A percentile compares a stretch with the other conserved stretches of the same genome.
phyloP scores from a whole-genome alignment of 2,329 filamentous ascomycete genomes.

The Thielaviopsis punctulata region DNA sequence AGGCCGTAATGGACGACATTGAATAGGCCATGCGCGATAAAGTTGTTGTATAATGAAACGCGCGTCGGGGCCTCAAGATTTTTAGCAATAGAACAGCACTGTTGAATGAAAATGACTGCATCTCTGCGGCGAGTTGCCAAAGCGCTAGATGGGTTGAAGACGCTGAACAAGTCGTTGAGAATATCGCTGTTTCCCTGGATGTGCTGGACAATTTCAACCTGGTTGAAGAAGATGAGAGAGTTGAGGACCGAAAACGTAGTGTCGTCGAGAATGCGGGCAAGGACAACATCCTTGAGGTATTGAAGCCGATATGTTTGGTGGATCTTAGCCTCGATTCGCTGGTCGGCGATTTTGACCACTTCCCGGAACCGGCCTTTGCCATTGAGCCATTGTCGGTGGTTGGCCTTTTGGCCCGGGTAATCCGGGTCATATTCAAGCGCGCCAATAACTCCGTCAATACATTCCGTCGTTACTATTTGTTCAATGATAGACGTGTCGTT shows the following conservation, averaged over 20 bases:
- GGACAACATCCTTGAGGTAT: conserved; percentile 95
- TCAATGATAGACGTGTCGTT: conserved; percentile 95
- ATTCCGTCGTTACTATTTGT: conserved; percentile 75
- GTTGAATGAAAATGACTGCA: conserved; percentile 88
- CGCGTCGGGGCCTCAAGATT: conserved; percentile 74
- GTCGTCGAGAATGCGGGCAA: conserved; percentile 90
- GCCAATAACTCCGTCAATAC: conserved; percentile 81
- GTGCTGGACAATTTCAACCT: conserved; percentile 93
- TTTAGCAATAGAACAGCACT: conserved; percentile 88
- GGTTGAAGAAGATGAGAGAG: conserved; percentile 96
- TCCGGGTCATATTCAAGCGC: conserved; percentile 96
- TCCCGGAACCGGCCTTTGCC: conserved; percentile 88
- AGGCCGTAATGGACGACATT: conserved; percentile 84
- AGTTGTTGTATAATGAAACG: conserved; percentile 73
- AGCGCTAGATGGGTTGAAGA: conserved; percentile 52
- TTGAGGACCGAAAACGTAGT: conserved; percentile 96
- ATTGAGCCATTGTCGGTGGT: conserved; percentile 82
- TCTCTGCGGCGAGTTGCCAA: conserved; percentile 70
- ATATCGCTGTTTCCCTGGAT: conserved; percentile 69
- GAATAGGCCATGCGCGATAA: conserved; percentile 73
- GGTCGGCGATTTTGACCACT: conserved; percentile 81
- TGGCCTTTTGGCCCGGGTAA: conserved; percentile 93
- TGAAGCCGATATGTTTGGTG: conserved; percentile 91
- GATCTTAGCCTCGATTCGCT: conserved; percentile 70
- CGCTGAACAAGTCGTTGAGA: conserved; percentile 69